Base-by-base conservation (phyloP, 1,284 basidiomycete genomes). In the Fomitiporia mediterranea region DNA sequence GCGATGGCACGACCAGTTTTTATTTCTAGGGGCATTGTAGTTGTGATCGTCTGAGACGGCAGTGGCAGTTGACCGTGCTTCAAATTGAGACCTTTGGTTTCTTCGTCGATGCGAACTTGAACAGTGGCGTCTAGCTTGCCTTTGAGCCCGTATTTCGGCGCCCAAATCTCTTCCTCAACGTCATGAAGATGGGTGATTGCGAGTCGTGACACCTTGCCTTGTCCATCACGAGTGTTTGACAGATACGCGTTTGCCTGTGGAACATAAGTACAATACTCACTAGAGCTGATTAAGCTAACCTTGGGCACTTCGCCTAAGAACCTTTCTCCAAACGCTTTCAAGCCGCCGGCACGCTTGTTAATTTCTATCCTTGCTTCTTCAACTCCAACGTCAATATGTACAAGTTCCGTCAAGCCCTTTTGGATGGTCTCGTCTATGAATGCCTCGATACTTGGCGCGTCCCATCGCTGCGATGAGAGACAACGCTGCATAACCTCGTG, bases 111-210 rank as follows among this genome's bases (percentile, higher is more conserved):
- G 21, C 62, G 62, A 0, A 82, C 82, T 63, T 93, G 81, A 0
- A 98, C 84, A 3, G 89, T 93, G 0, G 91, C 95, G 64, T 99
- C 96, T 17, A 99, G 76, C 70, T 98, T 98, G 21, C 96, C 97
- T 69, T 96, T 98, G 38, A 99, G 77, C 0, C 96, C 97, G 67
- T 90, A 97, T 9, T 86, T 89, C 0, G 97, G 95, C 0, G 91
- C 95, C 89, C 93, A 97, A 59, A 99, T 96, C 63, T 98, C 95
- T 69, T 99, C 96, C 73, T 99, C 97, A 39, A 97, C 81, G 57
- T 94, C 94, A 60, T 91, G 80, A 1, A 94, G 69, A 23, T 83
- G 75, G 7, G 80, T 76, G 51, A 98, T 85, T 0, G 90, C 88
- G 0, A 96, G 76, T 3, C 79, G 72, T 0, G 82, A 77, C 0